Percentiles rank a stretch among this genome's conserved stretches.
Evolutionary conservation across 148 eudicot species (phyloP).

Genomic region (Arctostaphylos glauca): DNA sequence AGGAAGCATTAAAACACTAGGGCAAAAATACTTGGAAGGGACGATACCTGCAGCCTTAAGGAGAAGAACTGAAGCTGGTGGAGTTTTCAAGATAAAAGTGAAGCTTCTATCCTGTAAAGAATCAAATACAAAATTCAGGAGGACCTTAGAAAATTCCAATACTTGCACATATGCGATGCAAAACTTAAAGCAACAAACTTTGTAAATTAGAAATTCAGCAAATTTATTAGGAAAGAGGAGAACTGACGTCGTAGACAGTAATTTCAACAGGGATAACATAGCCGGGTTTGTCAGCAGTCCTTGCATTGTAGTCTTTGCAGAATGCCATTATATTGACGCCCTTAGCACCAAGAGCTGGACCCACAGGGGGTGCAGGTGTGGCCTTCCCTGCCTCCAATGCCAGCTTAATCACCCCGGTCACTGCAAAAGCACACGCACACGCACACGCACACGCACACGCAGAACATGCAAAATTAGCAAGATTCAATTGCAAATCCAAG

Average conservation of each 20-base stretch:
- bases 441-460: too few species aligned
- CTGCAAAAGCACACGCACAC: slow-evolving; percentile 27
- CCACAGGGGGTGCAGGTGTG: slow-evolving; percentile 96
- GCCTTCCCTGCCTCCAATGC: slow-evolving; percentile 98
- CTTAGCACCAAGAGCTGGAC: slow-evolving; percentile 95
- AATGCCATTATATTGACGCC: slow-evolving; percentile 94
- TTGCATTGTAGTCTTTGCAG: slow-evolving; percentile 96
- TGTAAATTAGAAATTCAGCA: too few species aligned
- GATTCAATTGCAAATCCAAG: neutral
- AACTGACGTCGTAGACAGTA: slow-evolving; percentile 85
- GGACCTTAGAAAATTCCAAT: neutral
- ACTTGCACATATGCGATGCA: too few species aligned
- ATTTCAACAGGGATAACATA: slow-evolving; percentile 93
- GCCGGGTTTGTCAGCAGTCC: slow-evolving; percentile 91
- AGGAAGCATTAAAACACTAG: neutral
- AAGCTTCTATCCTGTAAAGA: slow-evolving; percentile 79
- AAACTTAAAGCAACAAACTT: too few species aligned
- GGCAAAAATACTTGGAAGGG: neutral
- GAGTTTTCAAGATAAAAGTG: slow-evolving; percentile 91
- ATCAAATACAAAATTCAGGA: neutral
- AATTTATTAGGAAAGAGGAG: too few species aligned
- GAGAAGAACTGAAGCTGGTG: slow-evolving; percentile 93
- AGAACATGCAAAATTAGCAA: neutral
- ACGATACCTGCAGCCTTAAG: slow-evolving; percentile 81
- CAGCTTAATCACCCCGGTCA: slow-evolving; percentile 83